Conservation (phyloP, 768 basidiomycete genomes). For the Agaricus bisporus region DNA sequence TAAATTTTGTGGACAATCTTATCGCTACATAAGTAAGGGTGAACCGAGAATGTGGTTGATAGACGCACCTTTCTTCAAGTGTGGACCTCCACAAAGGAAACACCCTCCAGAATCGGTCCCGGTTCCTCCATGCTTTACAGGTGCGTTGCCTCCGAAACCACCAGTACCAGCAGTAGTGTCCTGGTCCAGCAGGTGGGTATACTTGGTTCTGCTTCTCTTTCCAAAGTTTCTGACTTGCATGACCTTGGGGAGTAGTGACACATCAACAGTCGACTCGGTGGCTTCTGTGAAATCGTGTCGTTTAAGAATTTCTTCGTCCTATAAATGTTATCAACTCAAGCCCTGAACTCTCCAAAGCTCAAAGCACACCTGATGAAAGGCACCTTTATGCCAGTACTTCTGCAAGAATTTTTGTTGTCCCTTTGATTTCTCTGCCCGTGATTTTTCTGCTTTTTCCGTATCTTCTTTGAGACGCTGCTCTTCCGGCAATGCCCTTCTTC, state of each 20-base stretch:
- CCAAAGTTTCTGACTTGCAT: conserved; percentile 98
- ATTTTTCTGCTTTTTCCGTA: conserved; percentile 75
- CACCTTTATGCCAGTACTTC: conserved; percentile 99
- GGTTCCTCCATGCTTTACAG: conserved; percentile 51
- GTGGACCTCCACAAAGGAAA: conserved; percentile 91
- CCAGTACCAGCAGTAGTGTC: conserved; percentile 70
- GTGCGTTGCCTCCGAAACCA: conserved; percentile 58
- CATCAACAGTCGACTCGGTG: conserved; percentile 82
- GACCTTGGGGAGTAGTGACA: conserved; percentile 84
- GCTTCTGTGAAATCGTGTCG: conserved; percentile 85
- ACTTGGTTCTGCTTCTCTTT: conserved; percentile 88
- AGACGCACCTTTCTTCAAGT: conserved; percentile 77
- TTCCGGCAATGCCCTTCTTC: conserved; percentile 88
- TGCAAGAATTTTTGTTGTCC: conserved; percentile 91
- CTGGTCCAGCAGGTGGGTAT: conserved; percentile 93
- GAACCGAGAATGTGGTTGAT: background rate
- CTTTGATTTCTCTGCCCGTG: conserved; percentile 84
- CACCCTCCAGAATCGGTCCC: conserved; percentile 64
- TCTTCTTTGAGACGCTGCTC: conserved; percentile 91
- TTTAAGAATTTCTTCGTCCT: conserved; percentile 83
- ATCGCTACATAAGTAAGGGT: background rate
- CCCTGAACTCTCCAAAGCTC: background rate
- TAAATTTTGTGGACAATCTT: conserved; percentile 27
- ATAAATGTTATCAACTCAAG: conserved; percentile 6
- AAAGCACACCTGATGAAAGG: conserved; percentile 82